Percentiles rank a stretch among this genome's conserved stretches.
phyloP scores from a whole-genome alignment of 306 rosid genomes.

The Citrullus colocynthis region DNA sequence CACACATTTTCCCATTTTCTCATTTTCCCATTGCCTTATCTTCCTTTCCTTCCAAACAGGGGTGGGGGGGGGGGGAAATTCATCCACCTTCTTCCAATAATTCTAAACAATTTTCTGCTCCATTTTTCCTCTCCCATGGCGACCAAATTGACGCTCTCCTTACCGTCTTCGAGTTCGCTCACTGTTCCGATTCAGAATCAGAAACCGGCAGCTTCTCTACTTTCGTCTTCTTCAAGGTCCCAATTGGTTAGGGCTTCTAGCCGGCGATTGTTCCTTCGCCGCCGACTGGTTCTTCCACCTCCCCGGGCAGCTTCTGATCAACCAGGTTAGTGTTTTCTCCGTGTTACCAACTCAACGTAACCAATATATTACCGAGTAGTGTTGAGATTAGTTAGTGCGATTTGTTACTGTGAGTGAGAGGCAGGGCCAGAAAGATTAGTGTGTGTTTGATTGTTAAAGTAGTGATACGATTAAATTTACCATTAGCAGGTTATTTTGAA shows the following conservation, averaged over 20 bases:
- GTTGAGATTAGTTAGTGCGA: too few species aligned
- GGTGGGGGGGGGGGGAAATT: background rate
- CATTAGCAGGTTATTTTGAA: too few species aligned
- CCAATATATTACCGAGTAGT: too few species aligned
- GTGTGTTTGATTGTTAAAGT: too few species aligned
- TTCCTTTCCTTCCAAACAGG: constrained; percentile 38
- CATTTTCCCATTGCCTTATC: constrained; percentile 44
- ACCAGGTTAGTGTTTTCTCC: constrained; percentile 25
- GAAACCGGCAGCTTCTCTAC: constrained; percentile 37
- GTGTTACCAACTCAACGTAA: too few species aligned
- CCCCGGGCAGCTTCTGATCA: constrained; percentile 63
- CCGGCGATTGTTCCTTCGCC: constrained; percentile 33
- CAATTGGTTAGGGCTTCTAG: constrained; percentile 38
- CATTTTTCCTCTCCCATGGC: constrained; percentile 33
- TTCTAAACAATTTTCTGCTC: background rate
- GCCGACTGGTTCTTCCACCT: constrained; percentile 28
- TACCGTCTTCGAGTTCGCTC: constrained; percentile 28
- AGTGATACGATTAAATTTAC: too few species aligned
- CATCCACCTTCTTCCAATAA: background rate
- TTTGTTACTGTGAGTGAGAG: too few species aligned
- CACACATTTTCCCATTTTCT: constrained; percentile 29
- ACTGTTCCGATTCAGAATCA: constrained; percentile 21
- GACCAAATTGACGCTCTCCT: constrained; percentile 39
- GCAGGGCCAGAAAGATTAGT: too few species aligned
- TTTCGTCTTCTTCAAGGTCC: constrained; percentile 18